Conservation (phyloP, 345 rosid species). For the Gossypium rotundifolium region DNA sequence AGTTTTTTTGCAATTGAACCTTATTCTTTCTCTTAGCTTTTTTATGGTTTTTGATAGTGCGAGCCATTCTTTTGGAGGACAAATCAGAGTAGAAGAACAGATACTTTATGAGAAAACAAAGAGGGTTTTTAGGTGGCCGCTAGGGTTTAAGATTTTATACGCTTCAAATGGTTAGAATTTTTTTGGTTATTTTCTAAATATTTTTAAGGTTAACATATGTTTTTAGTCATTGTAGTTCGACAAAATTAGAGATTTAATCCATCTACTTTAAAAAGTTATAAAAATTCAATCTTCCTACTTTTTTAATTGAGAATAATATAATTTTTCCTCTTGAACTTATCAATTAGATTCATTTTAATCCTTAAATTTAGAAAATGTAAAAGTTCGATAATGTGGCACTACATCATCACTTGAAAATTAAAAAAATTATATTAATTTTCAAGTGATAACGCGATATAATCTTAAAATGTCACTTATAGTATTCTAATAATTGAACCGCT, state of each 20-base stretch:
- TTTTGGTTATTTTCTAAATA: not conserved
- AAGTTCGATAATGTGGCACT: too few relatives aligned
- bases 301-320: too few relatives aligned
- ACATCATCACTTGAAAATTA: too few relatives aligned
- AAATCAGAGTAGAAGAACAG: not conserved
- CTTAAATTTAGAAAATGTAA: too few relatives aligned
- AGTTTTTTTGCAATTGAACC: conserved; percentile 25
- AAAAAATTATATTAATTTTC: too few relatives aligned
- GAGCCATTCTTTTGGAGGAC: conserved; percentile 45
- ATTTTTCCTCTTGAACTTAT: too few relatives aligned
- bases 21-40: conserved; percentile 77
- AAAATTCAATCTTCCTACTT: too few relatives aligned
- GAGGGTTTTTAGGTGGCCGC: not conserved
- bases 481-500: too few relatives aligned
- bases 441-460: accelerated
- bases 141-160: conserved; percentile 12
- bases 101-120: not conserved
- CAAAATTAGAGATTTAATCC: not conserved
- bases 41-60: conserved; percentile 58
- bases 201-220: not conserved
- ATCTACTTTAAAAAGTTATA: too few relatives aligned
- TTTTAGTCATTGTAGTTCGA: too few relatives aligned
- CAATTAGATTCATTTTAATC: too few relatives aligned
- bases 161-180: not conserved
- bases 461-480: too few relatives aligned